These are phyloP conservation scores for Phytophthora fragariae DNA, from an alignment of 352 stramenopile genomes.

Conservation along the genomic window DNA sequence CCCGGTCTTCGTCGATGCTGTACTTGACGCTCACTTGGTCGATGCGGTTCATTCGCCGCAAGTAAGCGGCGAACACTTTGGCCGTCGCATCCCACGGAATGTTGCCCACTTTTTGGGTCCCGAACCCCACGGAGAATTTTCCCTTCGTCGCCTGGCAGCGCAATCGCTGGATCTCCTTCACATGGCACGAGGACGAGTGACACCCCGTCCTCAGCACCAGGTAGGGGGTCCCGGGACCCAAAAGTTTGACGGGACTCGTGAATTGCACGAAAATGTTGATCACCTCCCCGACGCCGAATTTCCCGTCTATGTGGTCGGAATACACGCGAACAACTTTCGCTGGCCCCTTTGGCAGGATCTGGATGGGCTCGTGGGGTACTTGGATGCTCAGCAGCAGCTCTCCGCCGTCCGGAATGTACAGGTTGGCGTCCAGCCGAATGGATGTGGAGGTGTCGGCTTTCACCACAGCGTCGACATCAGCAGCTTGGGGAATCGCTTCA, in stretches of 20 bases:
- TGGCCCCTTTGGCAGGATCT: constrained; percentile 55
- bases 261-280: constrained; percentile 78
- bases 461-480: constrained; percentile 57
- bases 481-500: constrained; percentile 58
- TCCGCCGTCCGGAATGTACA: constrained; percentile 75
- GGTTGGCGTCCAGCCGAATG: constrained; percentile 71
- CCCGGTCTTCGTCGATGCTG: constrained; percentile 59
- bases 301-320: constrained; percentile 54
- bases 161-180: constrained; percentile 70
- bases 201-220: constrained; percentile 69
- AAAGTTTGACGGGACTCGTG: constrained; percentile 71
- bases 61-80: constrained; percentile 53
- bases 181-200: constrained; percentile 51
- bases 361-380: constrained; percentile 62
- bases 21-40: constrained; percentile 66
- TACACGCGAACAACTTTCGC: constrained; percentile 75
- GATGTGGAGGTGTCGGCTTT: constrained; percentile 56
- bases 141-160: constrained; percentile 65
- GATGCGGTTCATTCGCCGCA: constrained; percentile 74
- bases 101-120: constrained; percentile 59
- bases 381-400: constrained; percentile 73
- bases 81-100: constrained; percentile 68
- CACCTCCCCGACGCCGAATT: constrained; percentile 64
- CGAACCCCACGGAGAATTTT: constrained; percentile 73
- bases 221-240: constrained; percentile 45